Evolutionary conservation across 306 rosid genomes (phyloP).

Genomic region (Delonix regia): DNA sequence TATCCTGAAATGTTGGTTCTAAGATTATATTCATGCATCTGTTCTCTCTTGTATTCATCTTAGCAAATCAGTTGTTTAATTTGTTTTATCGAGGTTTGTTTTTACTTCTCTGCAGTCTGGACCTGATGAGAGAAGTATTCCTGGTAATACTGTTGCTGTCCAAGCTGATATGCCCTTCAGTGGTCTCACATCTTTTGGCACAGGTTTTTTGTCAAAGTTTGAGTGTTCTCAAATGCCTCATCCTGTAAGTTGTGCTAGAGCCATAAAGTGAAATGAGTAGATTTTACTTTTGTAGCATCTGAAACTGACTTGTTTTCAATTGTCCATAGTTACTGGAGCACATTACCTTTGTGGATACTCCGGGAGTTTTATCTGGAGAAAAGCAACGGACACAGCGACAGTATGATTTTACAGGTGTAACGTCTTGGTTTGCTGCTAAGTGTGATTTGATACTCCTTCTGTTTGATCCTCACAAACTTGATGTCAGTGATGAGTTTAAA

Average conservation of each 20-base stretch:
- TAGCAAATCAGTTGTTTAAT: neutral
- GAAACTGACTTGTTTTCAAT: conserved; percentile 16
- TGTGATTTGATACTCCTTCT: conserved; percentile 87
- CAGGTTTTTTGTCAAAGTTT: conserved; percentile 89
- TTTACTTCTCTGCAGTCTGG: conserved; percentile 61
- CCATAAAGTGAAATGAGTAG: neutral
- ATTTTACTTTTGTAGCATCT: conserved; percentile 20
- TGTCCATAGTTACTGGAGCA: conserved; percentile 73
- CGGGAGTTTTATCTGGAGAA: conserved; percentile 98
- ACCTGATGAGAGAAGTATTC: conserved; percentile 94
- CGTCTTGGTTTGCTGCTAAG: conserved; percentile 99
- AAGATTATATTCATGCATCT: neutral
- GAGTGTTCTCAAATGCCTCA: conserved; percentile 99
- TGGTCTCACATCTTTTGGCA: conserved; percentile 87
- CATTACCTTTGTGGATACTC: conserved; percentile 91
- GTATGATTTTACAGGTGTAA: conserved; percentile 88
- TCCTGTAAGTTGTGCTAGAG: conserved; percentile 59
- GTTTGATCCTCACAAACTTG: conserved; percentile 99
- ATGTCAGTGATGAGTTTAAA: conserved; percentile 92
- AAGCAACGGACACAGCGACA: conserved; percentile 92
- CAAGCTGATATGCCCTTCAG: conserved; percentile 97
- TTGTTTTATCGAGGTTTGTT: neutral
- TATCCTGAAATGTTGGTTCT: conserved; percentile 8
- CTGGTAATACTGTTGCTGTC: conserved; percentile 94
- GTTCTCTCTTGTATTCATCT: neutral